Evolutionary conservation across 768 basidiomycete species (phyloP).

Genomic region (Lentinula aciculospora): DNA sequence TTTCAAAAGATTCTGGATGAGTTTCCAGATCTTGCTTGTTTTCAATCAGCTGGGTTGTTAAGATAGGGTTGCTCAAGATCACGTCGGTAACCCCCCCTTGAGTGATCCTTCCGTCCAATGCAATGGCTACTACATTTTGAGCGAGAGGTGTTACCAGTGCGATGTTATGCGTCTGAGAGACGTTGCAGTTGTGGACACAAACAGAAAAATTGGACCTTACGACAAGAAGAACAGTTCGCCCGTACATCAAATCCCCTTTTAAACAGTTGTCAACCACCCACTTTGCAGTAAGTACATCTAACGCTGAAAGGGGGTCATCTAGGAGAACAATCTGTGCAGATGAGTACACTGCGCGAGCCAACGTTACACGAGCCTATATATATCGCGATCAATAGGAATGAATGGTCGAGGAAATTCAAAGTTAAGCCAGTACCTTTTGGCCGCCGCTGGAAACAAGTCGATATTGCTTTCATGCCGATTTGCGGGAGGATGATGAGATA

Average conservation of each 20-base stretch:
- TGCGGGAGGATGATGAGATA: background rate
- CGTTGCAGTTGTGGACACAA: background rate
- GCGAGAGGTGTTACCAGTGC: conserved; percentile 33
- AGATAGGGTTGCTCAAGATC: conserved; percentile 12
- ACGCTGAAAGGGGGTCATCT: conserved; percentile 49
- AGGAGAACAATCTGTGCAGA: conserved; percentile 45
- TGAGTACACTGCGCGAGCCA: conserved; percentile 57
- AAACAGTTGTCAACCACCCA: conserved; percentile 47
- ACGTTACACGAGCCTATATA: conserved; percentile 39
- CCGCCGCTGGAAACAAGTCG: conserved; percentile 33
- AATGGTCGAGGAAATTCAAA: conserved; percentile 12
- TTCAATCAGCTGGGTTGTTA: background rate
- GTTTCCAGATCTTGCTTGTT: background rate
- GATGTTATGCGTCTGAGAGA: conserved; percentile 38
- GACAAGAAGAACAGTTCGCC: conserved; percentile 38
- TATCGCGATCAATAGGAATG: background rate
- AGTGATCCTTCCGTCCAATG: conserved; percentile 31
- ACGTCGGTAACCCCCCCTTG: conserved; percentile 35
- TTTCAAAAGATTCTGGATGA: background rate
- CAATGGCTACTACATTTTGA: conserved; percentile 36
- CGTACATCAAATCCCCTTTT: conserved; percentile 30
- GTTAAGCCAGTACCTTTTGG: conserved; percentile 34
- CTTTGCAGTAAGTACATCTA: conserved; percentile 48
- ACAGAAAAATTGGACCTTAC: conserved; percentile 12
- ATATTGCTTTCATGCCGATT: background rate